These are phyloP conservation scores for Barnettozyma botsteinii DNA, from an alignment of 805 yeast genomes.

Conservation along the genomic window DNA sequence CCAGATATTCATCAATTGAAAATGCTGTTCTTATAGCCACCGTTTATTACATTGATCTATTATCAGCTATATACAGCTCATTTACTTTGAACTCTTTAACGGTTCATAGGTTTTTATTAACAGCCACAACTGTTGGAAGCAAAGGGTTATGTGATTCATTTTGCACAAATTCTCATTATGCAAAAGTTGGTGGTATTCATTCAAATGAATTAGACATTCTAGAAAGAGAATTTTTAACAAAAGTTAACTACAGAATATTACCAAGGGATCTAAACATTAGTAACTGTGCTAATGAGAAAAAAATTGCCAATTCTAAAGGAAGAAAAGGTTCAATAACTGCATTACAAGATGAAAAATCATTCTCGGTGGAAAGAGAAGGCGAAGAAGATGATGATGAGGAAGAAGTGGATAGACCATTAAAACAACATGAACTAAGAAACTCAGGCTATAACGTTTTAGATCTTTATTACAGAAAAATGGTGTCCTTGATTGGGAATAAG, in stretches of 20 bases:
- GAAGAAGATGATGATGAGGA: neutral
- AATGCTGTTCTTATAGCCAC: constrained; percentile 75
- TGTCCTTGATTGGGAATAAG: constrained; percentile 41
- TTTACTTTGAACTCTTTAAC: constrained; percentile 88
- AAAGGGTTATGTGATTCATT: constrained; percentile 92
- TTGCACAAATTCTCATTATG: constrained; percentile 89
- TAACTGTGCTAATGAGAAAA: constrained; percentile 32
- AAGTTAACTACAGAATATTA: constrained; percentile 74
- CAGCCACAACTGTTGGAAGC: constrained; percentile 86
- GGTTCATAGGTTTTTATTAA: constrained; percentile 83
- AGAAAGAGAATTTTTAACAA: constrained; percentile 78
- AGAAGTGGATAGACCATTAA: constrained; percentile 14
- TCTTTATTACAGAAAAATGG: constrained; percentile 44
- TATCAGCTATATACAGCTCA: constrained; percentile 68
- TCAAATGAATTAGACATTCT: constrained; percentile 75
- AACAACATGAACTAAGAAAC: constrained; percentile 16
- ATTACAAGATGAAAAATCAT: constrained; percentile 11
- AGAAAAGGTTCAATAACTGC: constrained; percentile 18
- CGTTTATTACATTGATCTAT: constrained; percentile 84
- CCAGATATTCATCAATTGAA: constrained; percentile 81
- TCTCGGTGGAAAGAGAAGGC: constrained; percentile 2
- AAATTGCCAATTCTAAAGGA: constrained; percentile 5
- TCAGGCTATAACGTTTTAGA: constrained; percentile 39
- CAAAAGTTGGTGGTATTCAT: constrained; percentile 93
- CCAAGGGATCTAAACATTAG: constrained; percentile 42